phyloP scores from a whole-genome alignment of 495 filamentous ascomycete genomes.

The Trichoderma orchidacearum region DNA sequence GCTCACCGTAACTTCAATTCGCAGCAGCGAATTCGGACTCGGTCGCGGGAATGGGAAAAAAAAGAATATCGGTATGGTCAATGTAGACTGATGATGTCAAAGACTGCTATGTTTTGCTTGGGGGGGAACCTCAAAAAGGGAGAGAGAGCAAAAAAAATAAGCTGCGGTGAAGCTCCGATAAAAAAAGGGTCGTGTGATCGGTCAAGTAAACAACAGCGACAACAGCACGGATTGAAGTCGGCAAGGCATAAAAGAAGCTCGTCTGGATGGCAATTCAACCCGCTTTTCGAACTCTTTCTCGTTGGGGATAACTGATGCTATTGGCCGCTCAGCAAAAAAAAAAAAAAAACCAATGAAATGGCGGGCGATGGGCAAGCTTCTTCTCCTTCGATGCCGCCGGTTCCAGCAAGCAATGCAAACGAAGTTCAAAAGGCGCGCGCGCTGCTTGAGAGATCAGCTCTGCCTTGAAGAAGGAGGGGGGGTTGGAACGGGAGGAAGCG shows the following conservation, averaged over 20 bases:
- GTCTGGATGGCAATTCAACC: too few relatives aligned
- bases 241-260: conserved; percentile 2
- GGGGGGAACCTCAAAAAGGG: background rate
- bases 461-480: too few relatives aligned
- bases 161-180: background rate
- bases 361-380: too few relatives aligned
- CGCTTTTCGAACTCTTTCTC: background rate
- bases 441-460: too few relatives aligned
- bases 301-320: too few relatives aligned
- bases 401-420: too few relatives aligned
- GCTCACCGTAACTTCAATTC: background rate
- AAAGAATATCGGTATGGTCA: background rate
- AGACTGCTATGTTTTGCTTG: background rate
- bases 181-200: conserved; percentile 2
- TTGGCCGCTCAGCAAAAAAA: too few relatives aligned
- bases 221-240: too few relatives aligned
- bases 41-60: too few relatives aligned
- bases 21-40: background rate
- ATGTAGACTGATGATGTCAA: background rate
- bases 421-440: too few relatives aligned
- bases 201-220: conserved; percentile 6
- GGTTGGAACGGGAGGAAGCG: background rate
- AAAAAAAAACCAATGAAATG: too few relatives aligned
- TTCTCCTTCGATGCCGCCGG: too few relatives aligned
- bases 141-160: background rate